Conservation (phyloP, 2,329 filamentous ascomycete genomes). For the Claviceps sp. region DNA sequence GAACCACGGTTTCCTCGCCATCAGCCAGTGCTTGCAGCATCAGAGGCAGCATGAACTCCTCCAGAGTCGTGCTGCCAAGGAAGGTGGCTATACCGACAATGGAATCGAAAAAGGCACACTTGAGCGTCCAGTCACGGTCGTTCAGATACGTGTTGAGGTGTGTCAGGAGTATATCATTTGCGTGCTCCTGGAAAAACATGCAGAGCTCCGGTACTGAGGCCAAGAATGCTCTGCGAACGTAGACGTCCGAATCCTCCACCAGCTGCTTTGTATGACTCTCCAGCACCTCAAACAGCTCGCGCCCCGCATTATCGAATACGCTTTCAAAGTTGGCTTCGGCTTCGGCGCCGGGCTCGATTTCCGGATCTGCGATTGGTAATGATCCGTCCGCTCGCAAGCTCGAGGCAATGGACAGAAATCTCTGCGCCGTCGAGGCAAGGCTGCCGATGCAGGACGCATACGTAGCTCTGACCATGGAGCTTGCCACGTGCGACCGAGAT, state of each 20-base stretch:
- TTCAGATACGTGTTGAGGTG: slow-evolving; percentile 97
- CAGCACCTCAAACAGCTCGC: slow-evolving; percentile 71
- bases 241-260: slow-evolving; percentile 72
- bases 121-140: slow-evolving; percentile 89
- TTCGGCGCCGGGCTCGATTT: slow-evolving; percentile 58
- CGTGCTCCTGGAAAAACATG: slow-evolving; percentile 84
- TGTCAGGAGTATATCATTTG: slow-evolving; percentile 90
- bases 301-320: slow-evolving; percentile 75
- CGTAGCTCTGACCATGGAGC: slow-evolving; percentile 66
- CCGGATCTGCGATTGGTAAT: slow-evolving; percentile 62
- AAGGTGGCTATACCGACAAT: slow-evolving; percentile 89
- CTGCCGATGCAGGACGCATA: slow-evolving; percentile 89
- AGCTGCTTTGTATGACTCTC: slow-evolving; percentile 81
- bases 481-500: slow-evolving; percentile 34
- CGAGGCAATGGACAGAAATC: slow-evolving; percentile 83
- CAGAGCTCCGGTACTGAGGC: slow-evolving; percentile 85
- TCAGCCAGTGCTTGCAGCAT: slow-evolving; percentile 94
- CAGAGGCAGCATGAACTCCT: slow-evolving; percentile 88
- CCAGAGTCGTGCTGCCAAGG: slow-evolving; percentile 74
- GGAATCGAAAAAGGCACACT: slow-evolving; percentile 91
- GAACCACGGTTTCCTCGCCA: slow-evolving; percentile 84
- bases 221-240: slow-evolving; percentile 81
- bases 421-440: slow-evolving; percentile 70
- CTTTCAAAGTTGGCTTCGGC: slow-evolving; percentile 63
- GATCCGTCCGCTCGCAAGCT: slow-evolving; percentile 75